Conservation (phyloP, 352 stramenopile genomes). For the Globisporangium cystogenes region DNA sequence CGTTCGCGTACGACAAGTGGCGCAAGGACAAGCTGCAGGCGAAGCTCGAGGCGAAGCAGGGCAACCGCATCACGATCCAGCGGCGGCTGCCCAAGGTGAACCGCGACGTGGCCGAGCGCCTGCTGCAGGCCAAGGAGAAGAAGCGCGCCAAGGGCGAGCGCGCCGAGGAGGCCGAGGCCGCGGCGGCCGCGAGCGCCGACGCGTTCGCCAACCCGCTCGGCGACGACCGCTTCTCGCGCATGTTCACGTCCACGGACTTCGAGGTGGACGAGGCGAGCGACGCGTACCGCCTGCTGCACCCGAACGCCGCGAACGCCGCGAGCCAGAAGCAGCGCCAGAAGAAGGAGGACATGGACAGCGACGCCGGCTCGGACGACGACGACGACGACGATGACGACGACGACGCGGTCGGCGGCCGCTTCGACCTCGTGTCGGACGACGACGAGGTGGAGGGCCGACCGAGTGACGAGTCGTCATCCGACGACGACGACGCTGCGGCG, state of each 20-base stretch:
- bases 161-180: slow-evolving; percentile 18
- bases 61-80: slow-evolving; percentile 88
- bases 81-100: slow-evolving; percentile 89
- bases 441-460: slow-evolving; percentile 48
- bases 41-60: slow-evolving; percentile 86
- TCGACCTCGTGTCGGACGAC: slow-evolving; percentile 68
- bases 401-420: slow-evolving; percentile 48
- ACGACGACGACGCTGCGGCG: slow-evolving; percentile 30
- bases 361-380: slow-evolving; percentile 65
- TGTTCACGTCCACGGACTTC: slow-evolving; percentile 98
- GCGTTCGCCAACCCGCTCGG: slow-evolving; percentile 79
- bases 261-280: slow-evolving; percentile 96
- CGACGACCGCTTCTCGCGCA: slow-evolving; percentile 96
- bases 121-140: slow-evolving; percentile 74
- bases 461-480: slow-evolving; percentile 63
- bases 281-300: slow-evolving; percentile 95
- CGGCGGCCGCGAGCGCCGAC: slow-evolving; percentile 20
- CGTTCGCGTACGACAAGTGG: slow-evolving; percentile 98
- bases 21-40: slow-evolving; percentile 96
- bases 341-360: slow-evolving; percentile 92
- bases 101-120: slow-evolving; percentile 76
- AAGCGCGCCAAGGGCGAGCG: slow-evolving; percentile 38
- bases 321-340: slow-evolving; percentile 55
- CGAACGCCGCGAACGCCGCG: slow-evolving; percentile 75
- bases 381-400: slow-evolving; percentile 45